Base-by-base conservation (phyloP, 371 early-diverging fungal species). In the Saksenaea oblongispora region DNA sequence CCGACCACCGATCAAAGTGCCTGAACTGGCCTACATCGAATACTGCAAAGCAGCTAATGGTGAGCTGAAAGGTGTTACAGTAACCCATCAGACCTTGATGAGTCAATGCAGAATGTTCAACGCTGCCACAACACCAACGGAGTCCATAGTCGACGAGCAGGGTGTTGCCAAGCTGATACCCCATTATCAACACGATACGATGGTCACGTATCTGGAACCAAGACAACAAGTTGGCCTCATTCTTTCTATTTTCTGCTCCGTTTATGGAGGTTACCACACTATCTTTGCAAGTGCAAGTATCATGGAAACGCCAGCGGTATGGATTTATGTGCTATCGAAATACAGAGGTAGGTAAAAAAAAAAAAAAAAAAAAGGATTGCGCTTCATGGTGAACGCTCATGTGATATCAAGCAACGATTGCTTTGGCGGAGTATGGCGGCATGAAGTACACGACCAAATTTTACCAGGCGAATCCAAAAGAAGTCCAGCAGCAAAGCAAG, bases 11-110 rank as follows among this genome's bases (percentile, higher is more conserved):
- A 73, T 77, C 55, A 63, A 61, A 9, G 59, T 68, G 4, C 73
- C 80, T 5, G 93, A 93, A 31, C 68, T 91, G n/a, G 95, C 95
- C 3, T 94, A 93, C 64, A 84, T 95, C 37, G 94, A 93, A 71
- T 94, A 89, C 64, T 87, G 88, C 58, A 94, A 93, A 62, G 89
- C 90, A 59, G 85, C 87, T 10, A 88, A 86, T 68, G 93, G 95
- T 36, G 92, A 92, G 72, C 79, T 93, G 7, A 93, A 94, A 71
- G 95, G 94, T 42, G 91, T 93, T 5, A 86, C 86, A 13, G 76
- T 95, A 31, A 87, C 89, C 34, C 95, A 95, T 67, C 78, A 86
- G 14, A 88, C 91, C 5, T 80, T 95, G 35, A 84, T 94, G 74
- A 76, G 87, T 31, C 92, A 91, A 62, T 91, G 94, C 59, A 66